These are phyloP conservation scores for Magnolia changhungtana DNA, from an alignment of 164 flowering plant genomes.

Conservation along the genomic window DNA sequence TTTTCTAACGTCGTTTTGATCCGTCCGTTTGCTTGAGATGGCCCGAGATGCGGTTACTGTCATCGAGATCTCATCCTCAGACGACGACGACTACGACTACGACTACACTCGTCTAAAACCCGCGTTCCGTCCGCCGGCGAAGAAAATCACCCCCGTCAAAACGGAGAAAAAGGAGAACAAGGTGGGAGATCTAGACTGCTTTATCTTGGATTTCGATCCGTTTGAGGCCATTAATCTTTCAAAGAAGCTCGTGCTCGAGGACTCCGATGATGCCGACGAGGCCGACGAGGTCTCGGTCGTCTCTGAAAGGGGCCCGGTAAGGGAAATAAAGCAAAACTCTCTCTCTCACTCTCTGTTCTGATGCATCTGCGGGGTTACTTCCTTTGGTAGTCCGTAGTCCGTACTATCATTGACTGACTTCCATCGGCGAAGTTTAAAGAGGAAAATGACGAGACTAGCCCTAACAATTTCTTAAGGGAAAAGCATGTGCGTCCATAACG, in stretches of 20 bases:
- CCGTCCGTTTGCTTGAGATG: background rate
- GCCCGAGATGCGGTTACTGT: background rate
- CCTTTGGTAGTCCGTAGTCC: background rate
- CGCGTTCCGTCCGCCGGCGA: background rate
- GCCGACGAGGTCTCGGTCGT: constrained; percentile 14
- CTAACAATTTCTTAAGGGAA: too few species aligned
- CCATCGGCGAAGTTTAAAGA: too few species aligned
- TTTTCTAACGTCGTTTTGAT: background rate
- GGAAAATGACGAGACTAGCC: too few species aligned
- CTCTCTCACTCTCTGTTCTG: background rate
- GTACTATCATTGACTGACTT: too few species aligned
- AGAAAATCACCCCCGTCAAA: background rate
- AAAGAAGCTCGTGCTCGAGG: constrained; percentile 18
- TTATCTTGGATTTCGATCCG: constrained; percentile 42
- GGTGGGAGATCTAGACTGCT: constrained; percentile 27
- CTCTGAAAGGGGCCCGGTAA: constrained; percentile 24
- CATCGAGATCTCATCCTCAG: constrained; percentile 10
- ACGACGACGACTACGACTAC: background rate
- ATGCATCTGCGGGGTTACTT: background rate
- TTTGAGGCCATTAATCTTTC: constrained; percentile 11
- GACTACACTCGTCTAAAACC: background rate
- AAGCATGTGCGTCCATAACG: too few species aligned
- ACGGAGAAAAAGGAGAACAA: constrained; percentile 1
- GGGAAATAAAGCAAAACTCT: background rate
- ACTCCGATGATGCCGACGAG: background rate